Percentiles rank a stretch among this genome's conserved stretches.
phyloP scores from a whole-genome alignment of 805 yeast genomes.

The Lipomyces japonicus region DNA sequence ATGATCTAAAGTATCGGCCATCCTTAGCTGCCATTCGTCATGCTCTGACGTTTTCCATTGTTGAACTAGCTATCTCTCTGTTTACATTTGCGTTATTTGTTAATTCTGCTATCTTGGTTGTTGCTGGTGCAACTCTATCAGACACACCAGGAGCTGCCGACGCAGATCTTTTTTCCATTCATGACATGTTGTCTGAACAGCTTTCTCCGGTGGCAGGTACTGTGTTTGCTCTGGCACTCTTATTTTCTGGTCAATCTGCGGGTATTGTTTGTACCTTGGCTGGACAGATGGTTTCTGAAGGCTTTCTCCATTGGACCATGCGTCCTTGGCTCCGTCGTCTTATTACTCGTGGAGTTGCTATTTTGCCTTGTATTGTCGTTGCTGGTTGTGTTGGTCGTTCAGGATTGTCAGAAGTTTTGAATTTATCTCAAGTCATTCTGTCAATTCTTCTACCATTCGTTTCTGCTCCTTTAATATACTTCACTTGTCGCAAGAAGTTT shows the following conservation, averaged over 20 bases:
- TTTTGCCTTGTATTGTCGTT: constrained; percentile 74
- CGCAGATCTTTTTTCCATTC: constrained; percentile 80
- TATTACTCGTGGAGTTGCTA: constrained; percentile 71
- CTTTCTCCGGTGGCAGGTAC: constrained; percentile 78
- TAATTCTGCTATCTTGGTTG: constrained; percentile 75
- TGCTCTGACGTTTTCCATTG: constrained; percentile 66
- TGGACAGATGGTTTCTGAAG: constrained; percentile 90
- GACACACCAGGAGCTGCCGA: constrained; percentile 60
- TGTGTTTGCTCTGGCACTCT: constrained; percentile 75
- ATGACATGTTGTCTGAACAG: constrained; percentile 54
- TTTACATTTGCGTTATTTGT: constrained; percentile 81
- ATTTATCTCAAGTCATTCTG: constrained; percentile 80
- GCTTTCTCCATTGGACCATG: constrained; percentile 76
- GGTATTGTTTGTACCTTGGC: constrained; percentile 88
- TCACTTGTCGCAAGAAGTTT: constrained; percentile 64
- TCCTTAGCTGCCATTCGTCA: constrained; percentile 67
- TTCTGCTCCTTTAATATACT: constrained; percentile 78
- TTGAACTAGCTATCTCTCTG: constrained; percentile 66
- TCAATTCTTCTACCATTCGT: constrained; percentile 79
- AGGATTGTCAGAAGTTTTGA: constrained; percentile 70
- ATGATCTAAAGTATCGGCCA: constrained; percentile 53
- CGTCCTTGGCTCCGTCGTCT: constrained; percentile 78
- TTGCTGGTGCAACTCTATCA: constrained; percentile 74
- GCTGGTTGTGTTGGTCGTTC: constrained; percentile 66
- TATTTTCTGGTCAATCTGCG: constrained; percentile 84